These are phyloP conservation scores for Chaetomium sp. DNA, from an alignment of 2,329 filamentous ascomycete genomes.

Conservation along the genomic window DNA sequence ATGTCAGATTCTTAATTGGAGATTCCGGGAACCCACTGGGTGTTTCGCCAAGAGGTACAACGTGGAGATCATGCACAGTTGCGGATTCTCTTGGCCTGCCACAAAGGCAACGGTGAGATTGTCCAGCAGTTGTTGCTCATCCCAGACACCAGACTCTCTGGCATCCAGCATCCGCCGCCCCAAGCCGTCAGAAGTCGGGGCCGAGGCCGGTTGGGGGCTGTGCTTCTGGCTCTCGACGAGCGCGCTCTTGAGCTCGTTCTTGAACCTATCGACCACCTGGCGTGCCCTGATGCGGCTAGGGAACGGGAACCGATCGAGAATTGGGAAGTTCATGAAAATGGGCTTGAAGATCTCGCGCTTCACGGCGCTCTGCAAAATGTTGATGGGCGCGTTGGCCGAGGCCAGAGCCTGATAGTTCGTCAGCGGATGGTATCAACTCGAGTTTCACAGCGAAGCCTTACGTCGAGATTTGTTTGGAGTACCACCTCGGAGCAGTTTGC, in stretches of 20 bases:
- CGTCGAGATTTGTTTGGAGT: constrained; percentile 25
- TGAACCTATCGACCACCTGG: constrained; percentile 23
- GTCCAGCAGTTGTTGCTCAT: constrained; percentile 28
- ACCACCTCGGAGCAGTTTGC: constrained; percentile 30
- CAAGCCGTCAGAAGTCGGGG: constrained; percentile 11
- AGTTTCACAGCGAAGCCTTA: constrained; percentile 1
- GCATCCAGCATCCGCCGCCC: constrained; percentile 25
- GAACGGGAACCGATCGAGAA: constrained; percentile 27
- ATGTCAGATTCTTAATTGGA: too few relatives aligned
- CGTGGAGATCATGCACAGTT: constrained; percentile 32
- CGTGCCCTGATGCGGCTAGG: constrained; percentile 25
- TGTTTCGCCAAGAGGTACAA: constrained; percentile 30
- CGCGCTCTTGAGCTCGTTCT: constrained; percentile 22
- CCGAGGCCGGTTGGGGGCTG: background rate
- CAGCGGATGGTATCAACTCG: background rate
- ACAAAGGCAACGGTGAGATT: constrained; percentile 30
- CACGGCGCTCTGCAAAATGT: constrained; percentile 26
- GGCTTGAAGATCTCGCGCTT: constrained; percentile 32
- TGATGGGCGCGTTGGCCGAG: constrained; percentile 27
- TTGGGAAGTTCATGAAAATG: constrained; percentile 31
- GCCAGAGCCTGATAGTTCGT: constrained; percentile 16
- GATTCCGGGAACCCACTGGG: constrained; percentile 16
- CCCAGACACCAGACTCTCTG: constrained; percentile 20
- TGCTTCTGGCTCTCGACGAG: constrained; percentile 15
- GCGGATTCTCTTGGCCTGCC: constrained; percentile 31